Conservation (phyloP, 768 basidiomycete species). For the Galerina sulciceps region DNA sequence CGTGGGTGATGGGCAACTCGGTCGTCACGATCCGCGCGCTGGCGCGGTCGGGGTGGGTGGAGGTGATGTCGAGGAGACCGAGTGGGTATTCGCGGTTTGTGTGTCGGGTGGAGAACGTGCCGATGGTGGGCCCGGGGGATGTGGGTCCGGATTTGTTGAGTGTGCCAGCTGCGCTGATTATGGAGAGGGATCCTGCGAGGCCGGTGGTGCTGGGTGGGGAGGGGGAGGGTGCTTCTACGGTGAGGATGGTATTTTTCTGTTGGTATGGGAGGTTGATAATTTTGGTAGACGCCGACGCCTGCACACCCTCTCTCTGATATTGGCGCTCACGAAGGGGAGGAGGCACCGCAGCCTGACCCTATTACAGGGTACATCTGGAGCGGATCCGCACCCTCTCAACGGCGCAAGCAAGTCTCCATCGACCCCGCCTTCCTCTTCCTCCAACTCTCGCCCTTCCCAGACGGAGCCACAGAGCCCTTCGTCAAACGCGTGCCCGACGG, state of each 20-base stretch:
- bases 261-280: conserved; percentile 14
- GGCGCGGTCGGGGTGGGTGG: conserved; percentile 82
- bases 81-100: conserved; percentile 89
- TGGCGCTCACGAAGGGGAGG: conserved; percentile 21
- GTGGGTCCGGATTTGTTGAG: conserved; percentile 80
- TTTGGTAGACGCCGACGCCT: conserved; percentile 31
- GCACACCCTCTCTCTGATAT: conserved; percentile 28
- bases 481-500: conserved; percentile 51
- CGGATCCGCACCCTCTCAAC: conserved; percentile 82
- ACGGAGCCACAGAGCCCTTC: conserved; percentile 40
- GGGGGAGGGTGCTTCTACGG: conserved; percentile 21
- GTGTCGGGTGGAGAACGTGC: conserved; percentile 87
- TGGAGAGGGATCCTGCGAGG: conserved; percentile 57
- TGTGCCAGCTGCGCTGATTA: conserved; percentile 71
- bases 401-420: conserved; percentile 82
- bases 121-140: conserved; percentile 83
- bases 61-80: conserved; percentile 81
- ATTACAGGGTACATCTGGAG: conserved; percentile 91
- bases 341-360: conserved; percentile 60
- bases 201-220: conserved; percentile 29
- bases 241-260: conserved; percentile 14
- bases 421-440: conserved; percentile 87
- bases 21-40: conserved; percentile 83
- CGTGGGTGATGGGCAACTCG: conserved; percentile 87
- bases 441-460: conserved; percentile 77